Conservation (phyloP, 2,329 filamentous ascomycete genomes). For the Ophiostoma triangulosporum region DNA sequence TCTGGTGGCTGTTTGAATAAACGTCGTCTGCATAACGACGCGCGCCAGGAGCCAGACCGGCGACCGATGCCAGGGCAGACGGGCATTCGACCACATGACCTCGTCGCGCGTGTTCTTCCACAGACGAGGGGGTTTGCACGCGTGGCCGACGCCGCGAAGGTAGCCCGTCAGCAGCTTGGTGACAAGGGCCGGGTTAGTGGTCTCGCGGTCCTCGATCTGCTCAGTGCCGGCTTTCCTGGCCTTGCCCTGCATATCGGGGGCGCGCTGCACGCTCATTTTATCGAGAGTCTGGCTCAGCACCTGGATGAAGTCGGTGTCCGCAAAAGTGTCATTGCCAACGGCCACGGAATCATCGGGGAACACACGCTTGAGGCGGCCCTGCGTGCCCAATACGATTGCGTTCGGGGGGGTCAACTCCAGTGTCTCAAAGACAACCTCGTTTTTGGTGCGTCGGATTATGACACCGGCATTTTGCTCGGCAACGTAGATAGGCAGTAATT, state of each 20-base stretch:
- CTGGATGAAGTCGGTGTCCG: conserved; percentile 13
- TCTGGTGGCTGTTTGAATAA: neutral
- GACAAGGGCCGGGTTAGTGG: conserved; percentile 33
- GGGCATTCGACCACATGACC: conserved; percentile 26
- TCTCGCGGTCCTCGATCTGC: conserved; percentile 33
- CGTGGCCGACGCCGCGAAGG: conserved; percentile 26
- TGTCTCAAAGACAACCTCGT: conserved; percentile 17
- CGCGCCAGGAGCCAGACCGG: conserved; percentile 12
- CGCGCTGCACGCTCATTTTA: conserved; percentile 19
- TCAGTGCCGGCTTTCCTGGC: conserved; percentile 24
- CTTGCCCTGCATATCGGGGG: conserved; percentile 11
- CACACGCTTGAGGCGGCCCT: conserved; percentile 19
- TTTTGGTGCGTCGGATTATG: conserved; percentile 15
- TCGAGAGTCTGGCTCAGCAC: conserved; percentile 16
- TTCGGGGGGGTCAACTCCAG: conserved; percentile 24
- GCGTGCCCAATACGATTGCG: conserved; percentile 15
- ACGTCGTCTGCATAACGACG: conserved; percentile 8
- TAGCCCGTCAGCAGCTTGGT: conserved; percentile 31
- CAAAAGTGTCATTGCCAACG: conserved; percentile 12
- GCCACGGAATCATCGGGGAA: conserved; percentile 18
- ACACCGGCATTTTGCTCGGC: conserved; percentile 24
- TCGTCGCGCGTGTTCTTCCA: conserved; percentile 42
- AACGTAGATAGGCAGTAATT: conserved; percentile 17
- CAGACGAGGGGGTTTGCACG: conserved; percentile 20
- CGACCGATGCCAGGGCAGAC: conserved; percentile 12